phyloP scores from a whole-genome alignment of 371 early-diverging fungal species.

The Lichtheimia ramosa region DNA sequence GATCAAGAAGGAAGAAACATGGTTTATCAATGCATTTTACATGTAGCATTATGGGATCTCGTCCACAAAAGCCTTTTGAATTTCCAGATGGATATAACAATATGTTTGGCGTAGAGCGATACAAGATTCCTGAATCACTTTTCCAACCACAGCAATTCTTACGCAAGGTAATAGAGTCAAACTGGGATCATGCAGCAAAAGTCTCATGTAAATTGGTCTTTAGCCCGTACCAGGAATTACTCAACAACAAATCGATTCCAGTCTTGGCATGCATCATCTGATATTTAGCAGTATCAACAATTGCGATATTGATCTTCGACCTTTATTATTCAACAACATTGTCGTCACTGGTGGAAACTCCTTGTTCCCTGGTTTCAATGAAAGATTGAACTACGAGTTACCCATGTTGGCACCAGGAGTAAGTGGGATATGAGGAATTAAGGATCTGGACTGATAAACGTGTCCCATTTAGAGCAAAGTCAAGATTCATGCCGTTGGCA shows the following conservation, averaged over 20 bases:
- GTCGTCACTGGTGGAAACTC: slow-evolving; percentile 92
- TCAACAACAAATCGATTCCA: slow-evolving; percentile 34
- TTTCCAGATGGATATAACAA: slow-evolving; percentile 94
- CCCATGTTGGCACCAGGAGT: slow-evolving; percentile 73
- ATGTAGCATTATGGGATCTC: slow-evolving; percentile 49
- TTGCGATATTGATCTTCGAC: slow-evolving; percentile 89
- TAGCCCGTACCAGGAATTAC: slow-evolving; percentile 14
- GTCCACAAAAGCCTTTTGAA: slow-evolving; percentile 85
- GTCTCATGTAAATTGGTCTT: not conserved
- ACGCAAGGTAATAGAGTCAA: slow-evolving; percentile 14
- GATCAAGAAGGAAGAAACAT: not conserved
- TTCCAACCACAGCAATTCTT: slow-evolving; percentile 72
- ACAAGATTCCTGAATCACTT: slow-evolving; percentile 79
- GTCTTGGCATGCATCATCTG: slow-evolving; percentile 67
- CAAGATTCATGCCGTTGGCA: slow-evolving; percentile 79
- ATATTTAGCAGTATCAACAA: slow-evolving; percentile 67
- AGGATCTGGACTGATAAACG: not conserved
- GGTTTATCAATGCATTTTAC: not conserved
- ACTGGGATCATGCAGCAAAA: not conserved
- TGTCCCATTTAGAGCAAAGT: slow-evolving; percentile 60
- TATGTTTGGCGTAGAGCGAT: slow-evolving; percentile 80
- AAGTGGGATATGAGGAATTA: slow-evolving; percentile 25
- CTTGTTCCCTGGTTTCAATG: slow-evolving; percentile 83
- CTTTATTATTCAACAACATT: slow-evolving; percentile 76
- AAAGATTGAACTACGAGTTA: slow-evolving; percentile 79